Evolutionary conservation across 768 basidiomycete genomes (phyloP).

Genomic region (Rickenella mellea): DNA sequence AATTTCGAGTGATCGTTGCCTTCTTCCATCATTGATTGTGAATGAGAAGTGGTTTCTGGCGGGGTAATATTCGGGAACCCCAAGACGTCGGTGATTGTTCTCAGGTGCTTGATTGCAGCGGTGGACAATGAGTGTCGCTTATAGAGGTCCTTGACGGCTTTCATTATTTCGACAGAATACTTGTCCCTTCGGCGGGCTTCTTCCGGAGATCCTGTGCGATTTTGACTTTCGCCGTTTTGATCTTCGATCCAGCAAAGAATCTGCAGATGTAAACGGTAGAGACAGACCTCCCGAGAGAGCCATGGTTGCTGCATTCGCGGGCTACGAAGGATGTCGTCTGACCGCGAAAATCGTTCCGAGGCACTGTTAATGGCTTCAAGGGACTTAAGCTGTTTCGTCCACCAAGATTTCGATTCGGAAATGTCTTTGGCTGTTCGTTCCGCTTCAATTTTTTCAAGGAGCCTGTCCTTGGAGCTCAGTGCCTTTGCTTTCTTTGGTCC

Average conservation of each 20-base stretch:
- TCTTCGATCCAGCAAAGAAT: slow-evolving; percentile 45
- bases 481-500: slow-evolving; percentile 13
- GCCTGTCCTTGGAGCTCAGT: slow-evolving; percentile 27
- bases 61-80: slow-evolving; percentile 36
- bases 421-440: slow-evolving; percentile 34
- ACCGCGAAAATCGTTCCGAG: slow-evolving; percentile 21
- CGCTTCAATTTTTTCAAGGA: slow-evolving; percentile 34
- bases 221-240: too few relatives aligned
- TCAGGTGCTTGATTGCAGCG: slow-evolving; percentile 25
- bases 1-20: too few relatives aligned
- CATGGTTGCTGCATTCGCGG: slow-evolving; percentile 30
- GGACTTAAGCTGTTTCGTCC: slow-evolving; percentile 35
- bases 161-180: slow-evolving; percentile 37
- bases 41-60: slow-evolving; percentile 16
- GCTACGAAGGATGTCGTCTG: slow-evolving; percentile 36
- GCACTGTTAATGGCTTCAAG: slow-evolving; percentile 24
- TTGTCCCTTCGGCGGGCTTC: slow-evolving; percentile 30
- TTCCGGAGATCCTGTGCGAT: too few relatives aligned
- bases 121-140: slow-evolving; percentile 27
- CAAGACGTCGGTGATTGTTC: slow-evolving; percentile 30
- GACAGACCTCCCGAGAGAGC: slow-evolving; percentile 39
- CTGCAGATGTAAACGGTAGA: slow-evolving; percentile 45
- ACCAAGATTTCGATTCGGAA: slow-evolving; percentile 38
- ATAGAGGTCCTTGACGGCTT: slow-evolving; percentile 35
- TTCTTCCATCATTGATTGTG: slow-evolving; percentile 14